Base-by-base conservation (phyloP, 768 basidiomycete species). In the Ramaria rubella region DNA sequence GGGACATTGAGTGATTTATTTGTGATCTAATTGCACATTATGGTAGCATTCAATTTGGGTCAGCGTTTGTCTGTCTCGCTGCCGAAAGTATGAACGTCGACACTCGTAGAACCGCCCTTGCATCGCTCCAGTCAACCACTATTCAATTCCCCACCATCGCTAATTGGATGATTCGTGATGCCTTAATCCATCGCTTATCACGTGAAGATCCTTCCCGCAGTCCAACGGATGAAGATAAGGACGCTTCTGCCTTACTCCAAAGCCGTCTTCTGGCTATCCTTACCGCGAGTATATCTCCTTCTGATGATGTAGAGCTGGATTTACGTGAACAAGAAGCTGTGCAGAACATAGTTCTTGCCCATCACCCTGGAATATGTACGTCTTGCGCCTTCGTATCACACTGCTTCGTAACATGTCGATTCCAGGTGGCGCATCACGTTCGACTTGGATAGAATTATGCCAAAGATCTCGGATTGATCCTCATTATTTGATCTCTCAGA, bases 381-480 rank as follows among this genome's bases (percentile, higher is more conserved):
- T 75, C 53, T 17, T 46, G 29, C 43, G 38, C 9, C 17, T 17
- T 45, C 30, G 27, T 46, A 4, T 49, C 26, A 26, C 45, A 8
- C 43, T 15, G 27, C 5, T 36, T 29, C 30, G 26, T 23, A 19
- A 21, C 19, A 15, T 36, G 34, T 51, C 48, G 27, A 58, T 14
- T 29, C 2, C 55, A 81, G 81, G 75, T 60, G 76, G 73, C 21
- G 68, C 73, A 15, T 76, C 78, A 8, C 77, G 81, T 17, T 83
- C 81, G 21, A 77, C 77, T 1, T 96, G 93, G 93, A 87, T 94
- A 58, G 88, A 91, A 55, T 60, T 90, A 4, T 89, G 87, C 55
- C 90, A 89, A 61, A 79, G 77, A 57, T 83, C 86, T 0, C 67
- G 73, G 1, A 64, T 78, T 4, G 90, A 95, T 64, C 93, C 93